phyloP scores from a whole-genome alignment of 2,329 filamentous ascomycete species.

The Xylaria digitata region DNA sequence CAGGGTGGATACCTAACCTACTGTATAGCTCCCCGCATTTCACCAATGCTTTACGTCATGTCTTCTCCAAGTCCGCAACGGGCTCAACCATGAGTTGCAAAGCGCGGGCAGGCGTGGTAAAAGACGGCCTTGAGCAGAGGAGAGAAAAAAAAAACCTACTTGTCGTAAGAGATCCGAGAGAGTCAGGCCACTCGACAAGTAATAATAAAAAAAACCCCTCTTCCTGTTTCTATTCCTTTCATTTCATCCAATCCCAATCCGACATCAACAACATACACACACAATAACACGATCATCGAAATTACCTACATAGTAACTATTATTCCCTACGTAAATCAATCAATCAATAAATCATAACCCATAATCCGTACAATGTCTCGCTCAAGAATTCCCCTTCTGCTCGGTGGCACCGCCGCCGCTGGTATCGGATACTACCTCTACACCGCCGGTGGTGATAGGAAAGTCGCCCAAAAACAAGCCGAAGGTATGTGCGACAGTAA shows the following conservation, averaged over 20 bases:
- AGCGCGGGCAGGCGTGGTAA: not conserved
- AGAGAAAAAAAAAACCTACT: not conserved
- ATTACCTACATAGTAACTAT: not conserved
- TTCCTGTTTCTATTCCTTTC: not conserved
- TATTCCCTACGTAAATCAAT: constrained; percentile 10
- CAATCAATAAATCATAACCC: constrained; percentile 14
- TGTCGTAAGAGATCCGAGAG: constrained; percentile 7
- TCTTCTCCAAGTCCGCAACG: constrained; percentile 6
- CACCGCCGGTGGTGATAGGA: constrained; percentile 81
- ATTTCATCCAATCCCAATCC: constrained; percentile 28
- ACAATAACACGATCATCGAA: not conserved
- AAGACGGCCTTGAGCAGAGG: not conserved
- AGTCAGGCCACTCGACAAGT: constrained; percentile 30
- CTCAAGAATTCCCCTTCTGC: constrained; percentile 51
- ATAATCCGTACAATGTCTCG: constrained; percentile 29
- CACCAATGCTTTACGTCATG: constrained; percentile 30
- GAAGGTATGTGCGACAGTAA: constrained; percentile 69
- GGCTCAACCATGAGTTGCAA: constrained; percentile 20
- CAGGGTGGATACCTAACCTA: not conserved
- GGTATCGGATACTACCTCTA: constrained; percentile 93
- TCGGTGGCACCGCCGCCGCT: constrained; percentile 71
- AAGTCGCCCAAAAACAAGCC: constrained; percentile 85
- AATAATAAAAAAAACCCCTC: constrained; percentile 27
- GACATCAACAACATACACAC: constrained; percentile 16
- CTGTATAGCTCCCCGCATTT: constrained; percentile 24